Evolutionary conservation across 2,329 filamentous ascomycete genomes (phyloP).

Genomic region (Fonsecaea monophora): DNA sequence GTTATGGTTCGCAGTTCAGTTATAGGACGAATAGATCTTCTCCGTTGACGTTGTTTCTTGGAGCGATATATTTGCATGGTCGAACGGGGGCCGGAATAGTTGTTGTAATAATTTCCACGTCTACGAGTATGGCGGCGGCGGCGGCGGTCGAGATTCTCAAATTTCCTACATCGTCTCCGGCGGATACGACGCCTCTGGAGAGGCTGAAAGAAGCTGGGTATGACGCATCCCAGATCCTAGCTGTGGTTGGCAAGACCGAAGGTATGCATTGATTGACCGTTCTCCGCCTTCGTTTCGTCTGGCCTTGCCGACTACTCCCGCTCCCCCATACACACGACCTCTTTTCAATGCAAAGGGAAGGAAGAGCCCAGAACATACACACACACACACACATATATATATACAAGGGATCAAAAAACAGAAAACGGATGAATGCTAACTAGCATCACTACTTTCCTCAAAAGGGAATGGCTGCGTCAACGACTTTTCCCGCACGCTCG

Average conservation of each 20-base stretch:
- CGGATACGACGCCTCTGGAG: slow-evolving; percentile 42
- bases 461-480: slow-evolving; percentile 48
- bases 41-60: neutral
- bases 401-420: too few relatives aligned
- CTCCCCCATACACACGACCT: too few relatives aligned
- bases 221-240: slow-evolving; percentile 41
- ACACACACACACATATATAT: too few relatives aligned
- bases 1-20: too few relatives aligned
- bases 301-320: too few relatives aligned
- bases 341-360: too few relatives aligned
- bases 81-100: neutral
- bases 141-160: slow-evolving; percentile 43
- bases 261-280: slow-evolving; percentile 26
- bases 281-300: neutral
- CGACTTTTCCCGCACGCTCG: slow-evolving; percentile 46
- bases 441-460: neutral
- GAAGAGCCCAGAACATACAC: too few relatives aligned
- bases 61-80: neutral
- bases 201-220: slow-evolving; percentile 43
- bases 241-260: slow-evolving; percentile 46
- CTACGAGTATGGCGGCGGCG: slow-evolving; percentile 36
- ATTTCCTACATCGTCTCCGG: slow-evolving; percentile 44
- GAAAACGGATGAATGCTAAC: slow-evolving; percentile 19
- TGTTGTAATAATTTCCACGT: neutral
- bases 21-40: too few relatives aligned